Base-by-base conservation (phyloP, 2,329 filamentous ascomycete genomes). In the Sporothrix humicola region DNA sequence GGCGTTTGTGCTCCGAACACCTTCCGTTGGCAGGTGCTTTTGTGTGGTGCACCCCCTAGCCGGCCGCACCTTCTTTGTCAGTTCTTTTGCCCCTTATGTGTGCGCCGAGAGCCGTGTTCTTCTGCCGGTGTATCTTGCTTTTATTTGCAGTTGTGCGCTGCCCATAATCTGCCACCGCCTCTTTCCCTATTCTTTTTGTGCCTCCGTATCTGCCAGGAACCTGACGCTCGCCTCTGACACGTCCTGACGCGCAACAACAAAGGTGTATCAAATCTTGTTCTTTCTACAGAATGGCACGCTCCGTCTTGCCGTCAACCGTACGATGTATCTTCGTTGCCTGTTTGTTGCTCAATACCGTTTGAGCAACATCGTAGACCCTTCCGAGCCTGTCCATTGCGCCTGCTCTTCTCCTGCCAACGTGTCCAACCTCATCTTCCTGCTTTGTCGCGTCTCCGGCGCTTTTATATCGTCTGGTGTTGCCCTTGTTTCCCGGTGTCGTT, bases 101-200 rank as follows among this genome's bases (percentile, higher is more conserved):
- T 12, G 59, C 59, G 59, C 42, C 59, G 59, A 65, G 59, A 44
- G 59, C 59, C 59, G 37, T 65, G n/a, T 20, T n/a, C 4, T 44
- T n/a, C 37, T 12, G 37, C 59, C 59, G 59, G 59, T 63, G 17
- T 63, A 17, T n/a, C 5, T 8, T 54, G 8, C 10, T 20, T 63
- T 6, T 42, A 13, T 44, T 20, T 20, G 54, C 31, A 58, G 54
- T 23, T 13, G 56, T 26, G 37, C 17, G 44, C 44, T 26, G 63
- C 12, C 48, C 63, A 23, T 31, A 66, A 66, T 66, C 63, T 66
- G 44, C 63, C 59, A 65, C 63, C 37, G 46, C 15, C 20, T 48
- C 63, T 66, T 66, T 66, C 20, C 63, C 63, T 31, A 44, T 66
- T 66, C 50, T 48, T 37, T 59, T 59, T 59, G 26, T 59, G 23